phyloP scores from a whole-genome alignment of 495 filamentous ascomycete genomes.

The Penicillium tannophilum region DNA sequence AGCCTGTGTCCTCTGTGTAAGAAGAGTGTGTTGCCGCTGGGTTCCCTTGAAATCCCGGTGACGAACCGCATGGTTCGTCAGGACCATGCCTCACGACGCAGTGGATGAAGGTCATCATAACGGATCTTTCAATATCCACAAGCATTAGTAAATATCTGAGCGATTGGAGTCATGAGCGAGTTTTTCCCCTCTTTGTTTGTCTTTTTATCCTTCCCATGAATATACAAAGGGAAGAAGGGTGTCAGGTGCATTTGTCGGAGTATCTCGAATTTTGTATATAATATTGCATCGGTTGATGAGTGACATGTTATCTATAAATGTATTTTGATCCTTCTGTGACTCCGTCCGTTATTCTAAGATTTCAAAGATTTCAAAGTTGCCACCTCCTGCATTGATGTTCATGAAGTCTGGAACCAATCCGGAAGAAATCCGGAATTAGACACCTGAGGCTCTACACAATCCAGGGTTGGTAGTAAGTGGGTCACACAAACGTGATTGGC shows the following conservation, averaged over 20 bases:
- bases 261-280: neutral
- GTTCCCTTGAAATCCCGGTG: conserved; percentile 64
- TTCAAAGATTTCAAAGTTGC: too few species aligned
- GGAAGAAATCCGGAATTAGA: neutral
- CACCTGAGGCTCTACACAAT: neutral
- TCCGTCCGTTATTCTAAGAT: too few species aligned
- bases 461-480: neutral
- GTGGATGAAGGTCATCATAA: neutral
- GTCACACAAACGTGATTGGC: conserved; percentile 20
- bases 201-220: neutral
- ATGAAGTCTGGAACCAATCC: neutral
- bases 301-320: neutral
- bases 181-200: neutral
- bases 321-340: neutral
- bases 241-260: neutral
- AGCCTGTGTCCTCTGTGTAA: conserved; percentile 91
- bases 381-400: neutral
- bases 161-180: neutral
- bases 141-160: neutral
- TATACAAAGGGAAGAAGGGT: neutral
- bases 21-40: conserved; percentile 65
- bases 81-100: conserved; percentile 51
- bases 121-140: neutral
- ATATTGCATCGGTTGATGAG: neutral
- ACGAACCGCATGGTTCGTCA: conserved; percentile 84